phyloP scores from a whole-genome alignment of 768 basidiomycete genomes.

The Lentinula sp. region DNA sequence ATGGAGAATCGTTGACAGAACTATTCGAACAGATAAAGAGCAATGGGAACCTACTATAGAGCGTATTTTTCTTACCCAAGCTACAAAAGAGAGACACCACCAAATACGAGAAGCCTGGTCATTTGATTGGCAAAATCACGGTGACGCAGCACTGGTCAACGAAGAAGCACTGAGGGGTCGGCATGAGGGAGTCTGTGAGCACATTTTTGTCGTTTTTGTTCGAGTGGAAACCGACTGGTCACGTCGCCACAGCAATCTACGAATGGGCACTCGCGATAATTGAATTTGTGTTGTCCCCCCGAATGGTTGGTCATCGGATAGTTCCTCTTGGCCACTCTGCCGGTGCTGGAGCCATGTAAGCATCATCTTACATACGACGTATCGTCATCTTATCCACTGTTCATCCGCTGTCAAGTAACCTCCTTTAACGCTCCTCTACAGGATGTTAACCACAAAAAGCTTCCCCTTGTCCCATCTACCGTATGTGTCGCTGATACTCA shows the following conservation, averaged over 20 bases:
- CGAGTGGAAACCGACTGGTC: neutral
- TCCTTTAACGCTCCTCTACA: constrained; percentile 9
- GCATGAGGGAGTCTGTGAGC: constrained; percentile 16
- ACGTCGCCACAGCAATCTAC: constrained; percentile 10
- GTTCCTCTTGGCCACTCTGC: constrained; percentile 21
- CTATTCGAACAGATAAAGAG: constrained; percentile 38
- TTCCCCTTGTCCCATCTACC: constrained; percentile 20
- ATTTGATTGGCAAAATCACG: constrained; percentile 34
- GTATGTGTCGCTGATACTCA: constrained; percentile 32
- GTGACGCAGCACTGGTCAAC: constrained; percentile 30
- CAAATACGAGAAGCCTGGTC: constrained; percentile 33
- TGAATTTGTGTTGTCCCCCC: constrained; percentile 14
- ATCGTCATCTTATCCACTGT: neutral
- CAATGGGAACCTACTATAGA: constrained; percentile 47
- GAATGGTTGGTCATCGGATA: constrained; percentile 13
- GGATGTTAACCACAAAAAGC: constrained; percentile 31
- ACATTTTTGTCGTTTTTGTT: neutral
- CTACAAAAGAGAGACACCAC: constrained; percentile 11
- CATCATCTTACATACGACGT: neutral
- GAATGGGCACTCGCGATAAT: constrained; percentile 18
- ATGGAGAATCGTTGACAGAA: neutral
- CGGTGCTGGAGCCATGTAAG: constrained; percentile 18
- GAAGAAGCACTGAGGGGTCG: constrained; percentile 14
- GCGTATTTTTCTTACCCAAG: constrained; percentile 25
- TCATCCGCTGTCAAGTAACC: neutral